Conservation (phyloP, 495 filamentous ascomycete genomes). For the Podospora pseudocomata region DNA sequence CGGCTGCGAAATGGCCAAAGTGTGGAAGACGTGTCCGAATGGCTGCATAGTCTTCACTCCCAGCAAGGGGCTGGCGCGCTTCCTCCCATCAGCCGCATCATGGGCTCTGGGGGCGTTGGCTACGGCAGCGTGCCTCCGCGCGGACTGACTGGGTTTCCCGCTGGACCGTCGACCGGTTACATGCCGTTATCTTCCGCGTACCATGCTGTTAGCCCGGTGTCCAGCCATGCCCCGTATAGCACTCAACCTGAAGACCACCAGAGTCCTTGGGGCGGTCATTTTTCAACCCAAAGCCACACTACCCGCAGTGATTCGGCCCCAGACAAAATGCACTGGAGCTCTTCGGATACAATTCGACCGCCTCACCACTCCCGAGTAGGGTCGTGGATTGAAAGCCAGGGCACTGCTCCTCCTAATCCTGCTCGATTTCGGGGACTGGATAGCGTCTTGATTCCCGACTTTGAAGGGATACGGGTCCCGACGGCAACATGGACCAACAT, state of each 20-base stretch:
- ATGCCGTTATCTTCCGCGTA: conserved; percentile 10
- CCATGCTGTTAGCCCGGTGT: conserved; percentile 20
- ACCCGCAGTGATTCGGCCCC: conserved; percentile 39
- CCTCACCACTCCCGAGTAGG: conserved; percentile 40
- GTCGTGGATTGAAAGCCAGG: conserved; percentile 36
- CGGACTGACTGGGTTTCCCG: conserved; percentile 10
- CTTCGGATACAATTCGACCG: conserved; percentile 22
- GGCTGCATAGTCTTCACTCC: conserved; percentile 34
- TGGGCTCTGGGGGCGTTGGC: conserved; percentile 2
- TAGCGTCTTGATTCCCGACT: conserved; percentile 36
- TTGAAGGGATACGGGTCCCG: conserved; percentile 37
- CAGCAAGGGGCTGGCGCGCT: conserved; percentile 12
- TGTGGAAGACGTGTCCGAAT: conserved; percentile 47
- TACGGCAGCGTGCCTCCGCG: not conserved
- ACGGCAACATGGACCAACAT: conserved; percentile 57
- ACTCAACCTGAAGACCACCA: conserved; percentile 37
- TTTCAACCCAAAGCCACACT: conserved; percentile 38
- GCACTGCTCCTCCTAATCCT: conserved; percentile 16
- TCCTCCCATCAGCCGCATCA: conserved; percentile 17
- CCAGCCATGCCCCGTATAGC: conserved; percentile 15
- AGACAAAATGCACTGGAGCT: conserved; percentile 39
- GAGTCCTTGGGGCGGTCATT: conserved; percentile 40
- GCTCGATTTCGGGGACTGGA: conserved; percentile 33
- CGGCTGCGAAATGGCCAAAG: conserved; percentile 47
- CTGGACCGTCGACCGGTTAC: conserved; percentile 13